These are phyloP conservation scores for Mortierella sp. DNA, from an alignment of 371 early-diverging fungal species.

Conservation along the genomic window DNA sequence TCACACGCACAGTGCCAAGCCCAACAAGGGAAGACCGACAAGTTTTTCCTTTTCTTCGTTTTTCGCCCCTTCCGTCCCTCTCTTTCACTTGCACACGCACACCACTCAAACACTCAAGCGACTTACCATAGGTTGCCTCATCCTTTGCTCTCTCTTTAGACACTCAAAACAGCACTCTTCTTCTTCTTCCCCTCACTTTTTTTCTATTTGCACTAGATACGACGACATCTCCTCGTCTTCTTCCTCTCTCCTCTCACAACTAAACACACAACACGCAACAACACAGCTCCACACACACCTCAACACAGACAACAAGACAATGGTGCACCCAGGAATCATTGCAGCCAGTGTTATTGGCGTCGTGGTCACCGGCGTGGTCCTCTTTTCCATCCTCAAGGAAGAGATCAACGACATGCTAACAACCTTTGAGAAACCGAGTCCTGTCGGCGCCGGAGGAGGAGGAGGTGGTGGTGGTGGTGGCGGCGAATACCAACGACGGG, in stretches of 20 bases:
- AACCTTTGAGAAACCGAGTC: conserved; percentile 27
- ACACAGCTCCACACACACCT: neutral
- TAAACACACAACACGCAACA: neutral
- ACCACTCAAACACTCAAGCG: neutral
- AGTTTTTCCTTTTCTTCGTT: neutral
- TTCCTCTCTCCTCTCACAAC: neutral
- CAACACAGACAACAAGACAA: neutral
- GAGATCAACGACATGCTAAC: conserved; percentile 25
- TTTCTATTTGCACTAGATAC: neutral
- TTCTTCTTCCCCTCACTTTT: neutral
- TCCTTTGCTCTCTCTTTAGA: neutral
- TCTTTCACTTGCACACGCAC: neutral
- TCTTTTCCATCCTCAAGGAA: conserved; percentile 42
- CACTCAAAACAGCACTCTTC: neutral
- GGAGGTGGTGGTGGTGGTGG: neutral
- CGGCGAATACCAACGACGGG: neutral
- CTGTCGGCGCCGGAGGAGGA: conserved; percentile 3
- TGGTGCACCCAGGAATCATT: conserved; percentile 51
- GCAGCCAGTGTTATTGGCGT: conserved; percentile 38
- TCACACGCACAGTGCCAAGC: neutral
- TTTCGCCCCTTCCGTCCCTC: too few relatives aligned
- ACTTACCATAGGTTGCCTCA: neutral
- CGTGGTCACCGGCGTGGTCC: conserved; percentile 43
- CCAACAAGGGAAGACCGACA: too few relatives aligned
- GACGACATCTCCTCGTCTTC: neutral